A percentile compares a stretch with the other conserved stretches of the same genome.
phyloP scores from a whole-genome alignment of 805 yeast species.

The Hanseniaspora lachancei region DNA sequence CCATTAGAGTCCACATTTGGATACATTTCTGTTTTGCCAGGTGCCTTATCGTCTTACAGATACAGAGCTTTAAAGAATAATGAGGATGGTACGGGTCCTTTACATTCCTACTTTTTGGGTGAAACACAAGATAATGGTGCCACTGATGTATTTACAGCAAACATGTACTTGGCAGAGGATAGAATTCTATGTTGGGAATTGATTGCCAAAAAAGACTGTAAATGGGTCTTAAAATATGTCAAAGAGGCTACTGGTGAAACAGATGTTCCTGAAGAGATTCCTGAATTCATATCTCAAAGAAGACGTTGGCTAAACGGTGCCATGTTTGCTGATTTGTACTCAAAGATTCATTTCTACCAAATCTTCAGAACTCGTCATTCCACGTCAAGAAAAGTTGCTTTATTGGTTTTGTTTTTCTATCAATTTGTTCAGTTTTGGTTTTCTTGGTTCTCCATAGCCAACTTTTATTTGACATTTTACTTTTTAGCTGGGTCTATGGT shows the following conservation, averaged over 20 bases:
- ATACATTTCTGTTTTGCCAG: slow-evolving; percentile 85
- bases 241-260: slow-evolving; percentile 91
- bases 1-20: slow-evolving; percentile 90
- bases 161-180: slow-evolving; percentile 95
- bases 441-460: slow-evolving; percentile 84
- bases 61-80: slow-evolving; percentile 75
- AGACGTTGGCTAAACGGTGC: slow-evolving; percentile 99
- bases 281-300: slow-evolving; percentile 92
- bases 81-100: slow-evolving; percentile 85
- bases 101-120: slow-evolving; percentile 79
- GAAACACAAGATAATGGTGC: slow-evolving; percentile 47
- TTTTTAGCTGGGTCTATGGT: slow-evolving; percentile 78
- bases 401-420: slow-evolving; percentile 79
- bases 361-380: slow-evolving; percentile 88
- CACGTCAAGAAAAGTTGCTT: slow-evolving; percentile 56
- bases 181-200: slow-evolving; percentile 93
- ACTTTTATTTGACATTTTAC: slow-evolving; percentile 83
- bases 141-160: slow-evolving; percentile 82
- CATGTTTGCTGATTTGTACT: slow-evolving; percentile 85
- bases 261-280: slow-evolving; percentile 86
- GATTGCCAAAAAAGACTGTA: slow-evolving; percentile 68
- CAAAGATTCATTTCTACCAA: slow-evolving; percentile 71
- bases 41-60: slow-evolving; percentile 90
- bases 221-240: slow-evolving; percentile 85
- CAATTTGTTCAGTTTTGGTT: slow-evolving; percentile 70